Evolutionary conservation across 2,329 filamentous ascomycete species (phyloP).

Genomic region (Cercospora sp.): DNA sequence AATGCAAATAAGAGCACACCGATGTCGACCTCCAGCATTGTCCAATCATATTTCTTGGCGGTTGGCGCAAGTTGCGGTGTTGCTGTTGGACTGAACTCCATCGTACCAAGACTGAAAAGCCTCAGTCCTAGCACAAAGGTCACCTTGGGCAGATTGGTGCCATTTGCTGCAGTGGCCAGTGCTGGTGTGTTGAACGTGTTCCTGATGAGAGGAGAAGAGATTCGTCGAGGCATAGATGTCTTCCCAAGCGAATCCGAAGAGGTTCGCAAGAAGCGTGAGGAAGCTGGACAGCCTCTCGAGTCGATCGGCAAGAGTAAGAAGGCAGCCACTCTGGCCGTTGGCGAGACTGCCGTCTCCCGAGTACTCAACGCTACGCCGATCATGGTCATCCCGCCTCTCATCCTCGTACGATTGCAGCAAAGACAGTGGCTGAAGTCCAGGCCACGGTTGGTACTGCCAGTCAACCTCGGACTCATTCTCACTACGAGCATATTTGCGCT

Average conservation of each 20-base stretch:
- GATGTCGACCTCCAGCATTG: constrained; percentile 74
- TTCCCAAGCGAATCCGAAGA: constrained; percentile 75
- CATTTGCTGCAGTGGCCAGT: constrained; percentile 90
- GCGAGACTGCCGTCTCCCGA: constrained; percentile 86
- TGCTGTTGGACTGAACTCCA: constrained; percentile 83
- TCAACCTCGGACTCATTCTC: constrained; percentile 86
- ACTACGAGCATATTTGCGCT: constrained; percentile 84
- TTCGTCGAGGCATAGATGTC: constrained; percentile 86
- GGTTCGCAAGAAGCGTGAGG: constrained; percentile 59
- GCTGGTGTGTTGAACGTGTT: constrained; percentile 94
- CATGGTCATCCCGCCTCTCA: constrained; percentile 90
- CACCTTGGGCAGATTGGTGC: constrained; percentile 82
- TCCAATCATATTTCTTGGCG: constrained; percentile 86
- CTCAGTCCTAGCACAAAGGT: constrained; percentile 73
- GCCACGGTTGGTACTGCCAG: constrained; percentile 72
- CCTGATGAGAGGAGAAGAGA: constrained; percentile 96
- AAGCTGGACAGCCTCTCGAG: constrained; percentile 38
- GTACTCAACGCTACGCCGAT: constrained; percentile 94
- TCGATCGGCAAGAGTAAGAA: constrained; percentile 82
- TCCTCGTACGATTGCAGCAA: constrained; percentile 81
- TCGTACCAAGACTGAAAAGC: constrained; percentile 79
- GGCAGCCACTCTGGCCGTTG: constrained; percentile 85
- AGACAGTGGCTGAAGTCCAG: constrained; percentile 76
- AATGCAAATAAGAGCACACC: constrained; percentile 98
- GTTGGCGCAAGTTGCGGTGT: constrained; percentile 93